Conservation (phyloP, 2,329 filamentous ascomycete genomes). For the Aspergillus sp. region DNA sequence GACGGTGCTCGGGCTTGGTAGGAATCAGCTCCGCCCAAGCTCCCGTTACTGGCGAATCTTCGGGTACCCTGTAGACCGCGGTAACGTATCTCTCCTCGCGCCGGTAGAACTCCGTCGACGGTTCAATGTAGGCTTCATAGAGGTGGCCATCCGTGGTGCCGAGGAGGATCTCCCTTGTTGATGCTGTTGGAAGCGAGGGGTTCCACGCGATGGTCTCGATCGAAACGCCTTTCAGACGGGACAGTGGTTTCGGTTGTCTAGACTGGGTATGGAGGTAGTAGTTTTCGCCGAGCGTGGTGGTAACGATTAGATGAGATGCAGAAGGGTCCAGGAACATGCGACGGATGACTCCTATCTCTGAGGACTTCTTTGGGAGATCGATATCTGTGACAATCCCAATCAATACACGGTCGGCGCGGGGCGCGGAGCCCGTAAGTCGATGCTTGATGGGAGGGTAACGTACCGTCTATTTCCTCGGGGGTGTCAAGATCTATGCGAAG, state of each 20-base stretch:
- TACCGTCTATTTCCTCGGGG: conserved; percentile 91
- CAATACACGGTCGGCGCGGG: conserved; percentile 12
- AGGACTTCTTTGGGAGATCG: conserved; percentile 88
- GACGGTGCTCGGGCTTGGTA: conserved; percentile 67
- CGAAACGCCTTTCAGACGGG: conserved; percentile 76
- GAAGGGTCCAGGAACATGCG: conserved; percentile 98
- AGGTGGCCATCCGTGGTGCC: conserved; percentile 92
- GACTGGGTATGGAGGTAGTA: conserved; percentile 98
- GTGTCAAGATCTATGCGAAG: conserved; percentile 91
- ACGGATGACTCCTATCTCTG: conserved; percentile 86
- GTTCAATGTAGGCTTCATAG: conserved; percentile 93
- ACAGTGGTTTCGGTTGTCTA: conserved; percentile 77
- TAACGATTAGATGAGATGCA: conserved; percentile 88
- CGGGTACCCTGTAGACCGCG: conserved; percentile 74
- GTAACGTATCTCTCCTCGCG: conserved; percentile 93
- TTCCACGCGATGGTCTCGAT: conserved; percentile 96
- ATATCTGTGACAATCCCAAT: conserved; percentile 64
- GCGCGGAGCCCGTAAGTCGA: background rate
- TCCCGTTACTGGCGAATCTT: conserved; percentile 74
- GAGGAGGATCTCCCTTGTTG: conserved; percentile 88
- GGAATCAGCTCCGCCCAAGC: conserved; percentile 75
- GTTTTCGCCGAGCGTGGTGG: conserved; percentile 88
- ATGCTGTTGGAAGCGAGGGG: conserved; percentile 85
- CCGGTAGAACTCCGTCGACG: conserved; percentile 89
- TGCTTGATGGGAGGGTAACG: conserved; percentile 12